Evolutionary conservation across 768 basidiomycete genomes (phyloP), one percentile per base, ranked within the genome.

Genomic region (Porpolomopsis calyptriformis): DNA sequence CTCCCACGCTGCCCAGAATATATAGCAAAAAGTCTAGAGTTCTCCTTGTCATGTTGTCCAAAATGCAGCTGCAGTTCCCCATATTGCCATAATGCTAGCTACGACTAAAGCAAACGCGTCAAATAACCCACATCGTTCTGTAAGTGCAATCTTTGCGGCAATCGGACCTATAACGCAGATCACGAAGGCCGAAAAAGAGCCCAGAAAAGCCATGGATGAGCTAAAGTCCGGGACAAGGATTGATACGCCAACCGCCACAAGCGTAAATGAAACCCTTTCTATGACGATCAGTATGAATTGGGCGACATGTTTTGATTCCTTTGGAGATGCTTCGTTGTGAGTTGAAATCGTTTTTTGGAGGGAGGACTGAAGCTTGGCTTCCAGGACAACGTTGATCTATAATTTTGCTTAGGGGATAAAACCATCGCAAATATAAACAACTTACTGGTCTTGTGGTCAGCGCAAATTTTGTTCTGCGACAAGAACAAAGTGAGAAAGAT

Each of bases 121-220:
- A 38, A 76, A 63, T 35, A 64, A 40, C 10, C 63, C 57, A 51
- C 74, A 76, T 35, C 58, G 65, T 3, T 73, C 66, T 19, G 72
- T 66, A 47, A 89, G 64, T 40, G 69, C 71, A 12, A 82, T 65
- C 58, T 85, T 85, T 4, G 83, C 84, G 20, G 75, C 67, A 31
- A 93, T 68, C 4, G 90, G 92, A 8, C 82, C 77, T 49, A 88
- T 78, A 19, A 86, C 73, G 50, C 84, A 85, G 19, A 89, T 71
- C 55, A 80, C 65, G 52, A 80, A 80, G 0, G 89, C 85, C 27
- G 82, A 80, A 60, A 90, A 89, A n/a, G 87, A 82, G 2, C 93
- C 93, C 43, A 97, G 67, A 61, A 96, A 86, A 1, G 89, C 86
- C 85, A 92, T 90, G 62, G 83, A 68, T 4, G 79, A 71, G 51